Percentiles rank a stretch among this genome's conserved stretches.
Conservation (phyloP, 306 rosid genomes). For the Arachis hypogaea region DNA sequence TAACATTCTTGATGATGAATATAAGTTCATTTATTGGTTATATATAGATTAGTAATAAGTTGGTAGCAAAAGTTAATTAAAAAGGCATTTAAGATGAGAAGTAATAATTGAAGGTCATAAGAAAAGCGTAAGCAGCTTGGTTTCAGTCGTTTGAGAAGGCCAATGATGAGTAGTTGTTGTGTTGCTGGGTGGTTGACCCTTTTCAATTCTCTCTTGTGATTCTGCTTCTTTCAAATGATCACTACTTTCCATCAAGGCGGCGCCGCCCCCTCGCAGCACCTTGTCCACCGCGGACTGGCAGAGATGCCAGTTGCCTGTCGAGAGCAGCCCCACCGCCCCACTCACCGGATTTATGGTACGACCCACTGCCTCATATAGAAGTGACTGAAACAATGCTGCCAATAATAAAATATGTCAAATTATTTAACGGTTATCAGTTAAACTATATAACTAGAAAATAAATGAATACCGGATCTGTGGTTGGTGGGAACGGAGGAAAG, state of each 20-base stretch:
- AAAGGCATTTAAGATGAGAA: too few relatives aligned
- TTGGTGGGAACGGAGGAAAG: conserved; percentile 55
- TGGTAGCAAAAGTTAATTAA: too few relatives aligned
- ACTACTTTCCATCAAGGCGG: conserved; percentile 33
- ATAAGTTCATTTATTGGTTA: too few relatives aligned
- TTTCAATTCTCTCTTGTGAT: conserved; percentile 1
- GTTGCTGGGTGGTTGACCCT: conserved; percentile 12
- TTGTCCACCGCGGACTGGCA: conserved; percentile 74
- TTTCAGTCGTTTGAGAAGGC: conserved; percentile 34
- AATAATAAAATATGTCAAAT: conserved; percentile 16
- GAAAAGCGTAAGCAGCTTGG: conserved; percentile 55
- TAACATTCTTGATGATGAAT: too few relatives aligned
- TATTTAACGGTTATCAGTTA: too few relatives aligned
- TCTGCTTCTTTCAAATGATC: not conserved
- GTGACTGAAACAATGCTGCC: conserved; percentile 78
- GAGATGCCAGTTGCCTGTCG: conserved; percentile 78
- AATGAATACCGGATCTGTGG: conserved; percentile 55
- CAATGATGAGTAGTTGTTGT: not conserved
- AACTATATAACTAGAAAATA: too few relatives aligned
- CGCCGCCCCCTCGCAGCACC: conserved; percentile 53
- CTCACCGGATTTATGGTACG: conserved; percentile 79
- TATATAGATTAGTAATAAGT: too few relatives aligned
- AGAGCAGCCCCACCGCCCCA: conserved; percentile 80
- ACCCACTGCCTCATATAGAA: conserved; percentile 83
- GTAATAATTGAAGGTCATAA: conserved; percentile 24